Evolutionary conservation across 805 yeast species (phyloP).

Genomic region (Candida ficus): DNA sequence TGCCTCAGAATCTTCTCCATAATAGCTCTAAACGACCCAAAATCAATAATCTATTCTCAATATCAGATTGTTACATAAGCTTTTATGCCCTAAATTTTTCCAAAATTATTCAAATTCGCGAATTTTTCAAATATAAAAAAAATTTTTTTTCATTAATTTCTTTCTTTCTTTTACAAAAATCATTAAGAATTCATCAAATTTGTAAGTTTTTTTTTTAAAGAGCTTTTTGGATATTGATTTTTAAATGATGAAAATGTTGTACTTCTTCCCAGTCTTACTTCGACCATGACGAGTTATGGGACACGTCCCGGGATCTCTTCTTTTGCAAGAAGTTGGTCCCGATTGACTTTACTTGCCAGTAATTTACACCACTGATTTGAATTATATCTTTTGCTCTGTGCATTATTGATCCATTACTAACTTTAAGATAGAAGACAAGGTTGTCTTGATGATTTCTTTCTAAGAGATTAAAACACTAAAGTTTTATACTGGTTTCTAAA

Average conservation of each 20-base stretch:
- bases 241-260: slow-evolving; percentile 44
- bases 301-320: slow-evolving; percentile 25
- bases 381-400: not conserved
- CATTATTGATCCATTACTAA: slow-evolving; percentile 1
- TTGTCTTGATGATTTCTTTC: too few species aligned
- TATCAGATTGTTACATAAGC: too few species aligned
- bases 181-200: not conserved
- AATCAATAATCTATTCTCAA: not conserved
- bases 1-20: slow-evolving; percentile 7
- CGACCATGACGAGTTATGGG: slow-evolving; percentile 95
- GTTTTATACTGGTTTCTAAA: too few species aligned
- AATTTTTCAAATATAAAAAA: not conserved
- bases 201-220: too few species aligned
- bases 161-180: not conserved
- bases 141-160: not conserved
- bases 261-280: slow-evolving; percentile 84
- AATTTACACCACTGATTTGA: slow-evolving; percentile 55
- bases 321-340: too few species aligned
- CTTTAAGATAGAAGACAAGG: slow-evolving; percentile 9
- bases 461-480: too few species aligned
- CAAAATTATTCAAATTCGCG: slow-evolving; percentile 1
- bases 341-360: slow-evolving; percentile 86
- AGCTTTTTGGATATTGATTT: not conserved
- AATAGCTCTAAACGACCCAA: not conserved
- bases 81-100: slow-evolving; percentile 4